Percentiles rank a stretch among this genome's conserved stretches.
phyloP scores from a whole-genome alignment of 805 yeast genomes.

The Ogataea paradorogensis region DNA sequence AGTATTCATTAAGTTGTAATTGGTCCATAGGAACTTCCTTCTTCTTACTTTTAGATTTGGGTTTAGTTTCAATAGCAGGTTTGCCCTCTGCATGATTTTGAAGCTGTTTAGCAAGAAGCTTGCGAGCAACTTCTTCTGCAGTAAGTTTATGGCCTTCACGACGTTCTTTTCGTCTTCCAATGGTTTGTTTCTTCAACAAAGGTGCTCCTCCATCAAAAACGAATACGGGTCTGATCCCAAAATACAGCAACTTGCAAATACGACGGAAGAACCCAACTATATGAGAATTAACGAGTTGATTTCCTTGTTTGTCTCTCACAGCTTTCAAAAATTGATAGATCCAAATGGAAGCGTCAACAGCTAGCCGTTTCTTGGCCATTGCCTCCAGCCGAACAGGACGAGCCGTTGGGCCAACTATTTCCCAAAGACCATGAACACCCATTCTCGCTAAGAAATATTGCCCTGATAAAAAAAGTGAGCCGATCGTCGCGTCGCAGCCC shows the following conservation, averaged over 20 bases:
- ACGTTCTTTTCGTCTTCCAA: constrained; percentile 65
- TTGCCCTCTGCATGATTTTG: constrained; percentile 49
- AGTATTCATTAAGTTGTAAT: constrained; percentile 26
- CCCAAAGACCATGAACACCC: constrained; percentile 98
- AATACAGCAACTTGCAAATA: constrained; percentile 82
- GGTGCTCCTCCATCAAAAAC: constrained; percentile 98
- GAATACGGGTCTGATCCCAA: constrained; percentile 85
- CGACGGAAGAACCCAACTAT: constrained; percentile 94
- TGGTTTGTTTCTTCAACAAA: constrained; percentile 72
- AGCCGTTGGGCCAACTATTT: constrained; percentile 82
- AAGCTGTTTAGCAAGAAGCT: constrained; percentile 73
- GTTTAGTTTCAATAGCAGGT: neutral
- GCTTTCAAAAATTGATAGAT: constrained; percentile 95
- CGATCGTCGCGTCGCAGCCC: constrained; percentile 12
- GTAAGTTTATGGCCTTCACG: constrained; percentile 71
- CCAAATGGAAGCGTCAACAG: constrained; percentile 99
- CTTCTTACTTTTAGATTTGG: constrained; percentile 9
- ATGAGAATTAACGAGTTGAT: constrained; percentile 74
- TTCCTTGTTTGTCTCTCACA: constrained; percentile 82
- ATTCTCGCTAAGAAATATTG: constrained; percentile 35
- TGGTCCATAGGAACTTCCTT: constrained; percentile 22
- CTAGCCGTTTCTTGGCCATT: constrained; percentile 70
- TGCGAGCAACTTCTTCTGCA: constrained; percentile 73
- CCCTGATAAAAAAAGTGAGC: neutral
- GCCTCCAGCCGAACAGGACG: constrained; percentile 88